Evolutionary conservation across 371 early-diverging fungal species (phyloP), one percentile per base, ranked within the genome.

Genomic region (Dichotomocladium elegans): DNA sequence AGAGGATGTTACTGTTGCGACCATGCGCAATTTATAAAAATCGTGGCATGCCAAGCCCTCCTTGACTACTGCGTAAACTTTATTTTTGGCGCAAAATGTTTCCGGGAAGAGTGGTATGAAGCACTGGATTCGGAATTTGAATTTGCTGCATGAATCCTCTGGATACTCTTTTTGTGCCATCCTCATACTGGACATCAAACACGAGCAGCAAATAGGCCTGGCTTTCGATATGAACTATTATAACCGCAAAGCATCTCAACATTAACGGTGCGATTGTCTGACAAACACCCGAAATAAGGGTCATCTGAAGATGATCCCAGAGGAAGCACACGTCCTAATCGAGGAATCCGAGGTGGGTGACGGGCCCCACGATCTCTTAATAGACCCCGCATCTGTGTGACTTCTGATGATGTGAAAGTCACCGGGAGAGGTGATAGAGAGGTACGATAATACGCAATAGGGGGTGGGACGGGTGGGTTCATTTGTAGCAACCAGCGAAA

Each of bases 321-420:
- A n/a, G n/a, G n/a, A n/a, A n/a, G n/a, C n/a, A 47, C 31, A 12
- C 56, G 49, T 41, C 56, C 10, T 41, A 55, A 48, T 17, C 56
- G 40, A 21, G 56, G 56, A 31, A 55, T 55, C 14, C 56, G 56
- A 24, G 47, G 47, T 42, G 56, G 41, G 41, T 55, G 56, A 15
- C 56, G 56, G 12, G 33, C 37, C 11, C 45, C 56, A 10, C 56
- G 47, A 22, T 48, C 49, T 22, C 56, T 41, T 10, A 48, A 35
- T 12, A 48, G 15, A 9, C 31, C 31, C 3, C 49, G 34, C 26
- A 27, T 4, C 3, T 48, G 49, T n/a, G n/a, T n/a, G n/a, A n/a
- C n/a, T n/a, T n/a, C n/a, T n/a, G n/a, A n/a, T n/a, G n/a, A n/a
- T n/a, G n/a, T n/a, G n/a, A n/a, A n/a, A n/a, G n/a, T n/a, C n/a